These are phyloP conservation scores for Trametes cinnabarina DNA, from an alignment of 768 basidiomycete genomes.

Conservation along the genomic window DNA sequence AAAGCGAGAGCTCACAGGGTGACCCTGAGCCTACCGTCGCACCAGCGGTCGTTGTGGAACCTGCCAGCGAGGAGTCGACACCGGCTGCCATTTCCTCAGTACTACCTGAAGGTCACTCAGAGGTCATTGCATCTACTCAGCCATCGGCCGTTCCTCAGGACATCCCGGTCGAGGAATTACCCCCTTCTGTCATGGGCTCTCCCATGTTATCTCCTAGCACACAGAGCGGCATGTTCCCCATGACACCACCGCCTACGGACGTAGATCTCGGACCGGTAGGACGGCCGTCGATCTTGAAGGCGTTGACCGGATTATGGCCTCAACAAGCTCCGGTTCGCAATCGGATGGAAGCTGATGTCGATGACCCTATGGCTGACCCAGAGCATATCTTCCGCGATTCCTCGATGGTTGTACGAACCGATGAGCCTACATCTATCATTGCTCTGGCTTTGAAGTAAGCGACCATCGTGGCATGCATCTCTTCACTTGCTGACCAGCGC, in stretches of 20 bases:
- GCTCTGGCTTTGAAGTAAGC: slow-evolving; percentile 87
- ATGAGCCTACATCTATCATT: slow-evolving; percentile 97
- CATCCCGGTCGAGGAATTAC: slow-evolving; percentile 18
- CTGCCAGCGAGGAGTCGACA: background rate
- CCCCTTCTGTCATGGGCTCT: slow-evolving; percentile 52
- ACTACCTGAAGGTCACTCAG: background rate
- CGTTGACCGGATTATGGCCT: slow-evolving; percentile 81
- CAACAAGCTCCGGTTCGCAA: slow-evolving; percentile 46
- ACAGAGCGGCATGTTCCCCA: slow-evolving; percentile 19
- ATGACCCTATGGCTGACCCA: slow-evolving; percentile 71
- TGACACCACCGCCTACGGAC: slow-evolving; percentile 40
- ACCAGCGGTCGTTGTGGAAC: background rate
- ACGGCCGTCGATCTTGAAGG: slow-evolving; percentile 74
- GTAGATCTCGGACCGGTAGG: slow-evolving; percentile 49
- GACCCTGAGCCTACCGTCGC: background rate
- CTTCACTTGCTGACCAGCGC: slow-evolving; percentile 10
- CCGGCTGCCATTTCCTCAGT: background rate
- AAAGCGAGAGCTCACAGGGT: slow-evolving; percentile 14
- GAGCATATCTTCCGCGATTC: slow-evolving; percentile 96
- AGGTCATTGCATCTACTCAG: background rate
- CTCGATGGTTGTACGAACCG: slow-evolving; percentile 90
- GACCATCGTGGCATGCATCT: background rate
- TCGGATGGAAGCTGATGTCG: slow-evolving; percentile 57
- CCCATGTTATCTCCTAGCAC: slow-evolving; percentile 35
- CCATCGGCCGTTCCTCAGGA: background rate